Evolutionary conservation across 768 basidiomycete genomes (phyloP), one percentile per base, ranked within the genome.

Genomic region (Amanita subjunquillea): DNA sequence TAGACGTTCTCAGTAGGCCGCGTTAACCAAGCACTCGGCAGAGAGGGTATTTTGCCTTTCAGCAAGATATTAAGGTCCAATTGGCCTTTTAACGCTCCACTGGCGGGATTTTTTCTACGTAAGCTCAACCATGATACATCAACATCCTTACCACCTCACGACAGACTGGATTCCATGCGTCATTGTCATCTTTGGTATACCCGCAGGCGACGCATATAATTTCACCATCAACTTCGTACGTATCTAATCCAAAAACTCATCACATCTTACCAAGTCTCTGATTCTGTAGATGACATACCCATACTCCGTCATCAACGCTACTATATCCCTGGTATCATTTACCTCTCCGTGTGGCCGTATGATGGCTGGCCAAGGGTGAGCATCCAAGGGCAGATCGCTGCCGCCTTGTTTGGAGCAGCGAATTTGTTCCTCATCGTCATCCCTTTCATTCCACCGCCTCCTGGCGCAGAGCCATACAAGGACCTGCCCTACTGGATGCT

Each of bases 121-220:
- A 34, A 12, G 32, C 32, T 34, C 32, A 34, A 10, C 12, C 12
- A 79, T 79, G 77, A 66, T 39, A 39, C 6, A 39, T n/a, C 38
- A n/a, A 39, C 5, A 13, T 39, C 22, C 27, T 44, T 4, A 7
- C 62, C 8, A 20, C 6, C 69, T 62, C 10, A 62, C 71, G 0
- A 84, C 84, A 0, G 73, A 82, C 0, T 83, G 83, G 6, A 83
- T 85, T 55, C 82, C 82, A 0, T 87, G 83, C 60, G 72, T 75
- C 53, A 83, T 87, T 62, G 71, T 79, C 38, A 66, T 82, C 7
- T 40, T 20, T 9, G 6, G 1, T 40, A 10, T 40, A 22, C 39
- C 39, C 3, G 7, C 39, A n/a, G 39, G 39, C n/a, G 38, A 39
- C 9, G 39, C 39, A 20, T 40, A 40, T 6, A 22, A 20, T 6